Evolutionary conservation across 768 basidiomycete genomes (phyloP).

Genomic region (Termitomyces bulborhizus): DNA sequence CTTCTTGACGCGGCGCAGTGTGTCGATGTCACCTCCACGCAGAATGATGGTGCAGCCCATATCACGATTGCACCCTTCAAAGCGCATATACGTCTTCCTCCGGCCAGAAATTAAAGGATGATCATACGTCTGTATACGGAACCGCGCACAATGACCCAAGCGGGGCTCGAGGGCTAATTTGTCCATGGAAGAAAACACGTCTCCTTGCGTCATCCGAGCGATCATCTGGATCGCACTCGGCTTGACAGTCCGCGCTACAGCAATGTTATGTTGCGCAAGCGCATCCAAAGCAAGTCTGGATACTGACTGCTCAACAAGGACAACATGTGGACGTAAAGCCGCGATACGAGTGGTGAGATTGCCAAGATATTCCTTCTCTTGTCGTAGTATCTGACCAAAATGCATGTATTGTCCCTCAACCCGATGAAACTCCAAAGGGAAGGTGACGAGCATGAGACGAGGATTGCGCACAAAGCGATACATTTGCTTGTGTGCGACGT

Average conservation of each 20-base stretch:
- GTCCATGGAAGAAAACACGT: conserved; percentile 94
- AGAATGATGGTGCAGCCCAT: conserved; percentile 94
- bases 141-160: conserved; percentile 81
- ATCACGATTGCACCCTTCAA: conserved; percentile 90
- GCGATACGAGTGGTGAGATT: conserved; percentile 86
- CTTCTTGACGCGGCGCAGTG: conserved; percentile 80
- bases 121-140: conserved; percentile 90
- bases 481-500: conserved; percentile 96
- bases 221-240: conserved; percentile 81
- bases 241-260: conserved; percentile 88
- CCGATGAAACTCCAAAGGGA: conserved; percentile 90
- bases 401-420: conserved; percentile 91
- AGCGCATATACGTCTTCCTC: conserved; percentile 96
- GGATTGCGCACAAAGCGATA: conserved; percentile 75
- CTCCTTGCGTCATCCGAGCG: conserved; percentile 91
- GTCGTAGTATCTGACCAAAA: conserved; percentile 84
- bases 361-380: conserved; percentile 89
- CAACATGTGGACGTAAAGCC: conserved; percentile 86
- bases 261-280: conserved; percentile 78
- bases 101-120: conserved; percentile 90
- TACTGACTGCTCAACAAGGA: conserved; percentile 88
- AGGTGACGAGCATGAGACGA: conserved; percentile 93
- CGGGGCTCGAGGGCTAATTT: conserved; percentile 85
- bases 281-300: conserved; percentile 87
- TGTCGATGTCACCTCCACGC: conserved; percentile 80